Evolutionary conservation across 495 filamentous ascomycete genomes (phyloP).

Genomic region (Clavariopsis aquatica): DNA sequence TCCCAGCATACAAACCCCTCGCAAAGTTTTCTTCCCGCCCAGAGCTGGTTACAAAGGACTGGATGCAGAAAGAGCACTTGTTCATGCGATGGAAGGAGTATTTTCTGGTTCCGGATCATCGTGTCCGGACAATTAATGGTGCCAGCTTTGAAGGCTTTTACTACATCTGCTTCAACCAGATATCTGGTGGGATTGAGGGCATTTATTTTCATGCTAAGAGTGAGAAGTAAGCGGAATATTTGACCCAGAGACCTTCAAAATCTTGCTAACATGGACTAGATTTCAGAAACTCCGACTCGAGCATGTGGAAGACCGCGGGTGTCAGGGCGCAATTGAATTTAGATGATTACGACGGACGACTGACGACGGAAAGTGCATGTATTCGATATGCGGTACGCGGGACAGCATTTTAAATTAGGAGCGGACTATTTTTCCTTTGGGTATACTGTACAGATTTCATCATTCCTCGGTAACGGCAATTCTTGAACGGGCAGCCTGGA

Average conservation of each 20-base stretch:
- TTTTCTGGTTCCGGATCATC: slow-evolving; percentile 94
- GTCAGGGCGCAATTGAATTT: slow-evolving; percentile 89
- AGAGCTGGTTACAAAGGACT: slow-evolving; percentile 71
- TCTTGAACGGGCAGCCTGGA: neutral
- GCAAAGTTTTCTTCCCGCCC: slow-evolving; percentile 72
- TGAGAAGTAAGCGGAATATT: slow-evolving; percentile 73
- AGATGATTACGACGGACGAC: slow-evolving; percentile 55
- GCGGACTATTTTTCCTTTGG: slow-evolving; percentile 12
- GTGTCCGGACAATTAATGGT: slow-evolving; percentile 82
- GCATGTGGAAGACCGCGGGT: slow-evolving; percentile 81
- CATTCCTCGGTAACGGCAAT: neutral
- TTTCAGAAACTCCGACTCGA: slow-evolving; percentile 92
- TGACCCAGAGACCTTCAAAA: neutral
- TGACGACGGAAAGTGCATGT: slow-evolving; percentile 30
- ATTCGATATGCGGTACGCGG: slow-evolving; percentile 15
- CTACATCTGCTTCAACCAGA: slow-evolving; percentile 98
- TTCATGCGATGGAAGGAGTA: slow-evolving; percentile 99
- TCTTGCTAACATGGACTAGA: slow-evolving; percentile 50
- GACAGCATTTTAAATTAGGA: slow-evolving; percentile 26
- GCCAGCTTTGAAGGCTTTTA: slow-evolving; percentile 99
- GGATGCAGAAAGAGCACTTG: slow-evolving; percentile 78
- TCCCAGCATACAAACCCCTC: slow-evolving; percentile 79
- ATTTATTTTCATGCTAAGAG: slow-evolving; percentile 99
- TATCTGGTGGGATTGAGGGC: slow-evolving; percentile 77
- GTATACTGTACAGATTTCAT: slow-evolving; percentile 5